Evolutionary conservation across 2,329 filamentous ascomycete species (phyloP).

Genomic region (Verticillium dahliae): DNA sequence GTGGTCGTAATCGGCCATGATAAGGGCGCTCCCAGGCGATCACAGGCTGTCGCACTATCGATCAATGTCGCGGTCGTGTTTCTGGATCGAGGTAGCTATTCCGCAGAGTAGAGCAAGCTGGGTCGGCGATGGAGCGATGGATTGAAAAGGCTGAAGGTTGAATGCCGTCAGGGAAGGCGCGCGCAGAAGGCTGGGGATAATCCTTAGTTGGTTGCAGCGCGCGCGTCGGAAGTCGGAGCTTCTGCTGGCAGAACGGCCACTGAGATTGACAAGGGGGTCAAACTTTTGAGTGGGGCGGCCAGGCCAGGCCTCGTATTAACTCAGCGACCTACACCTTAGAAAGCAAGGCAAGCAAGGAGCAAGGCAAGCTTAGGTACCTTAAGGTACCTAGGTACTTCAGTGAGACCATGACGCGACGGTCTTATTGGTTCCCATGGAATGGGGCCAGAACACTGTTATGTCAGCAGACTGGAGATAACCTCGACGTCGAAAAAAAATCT

Average conservation of each 20-base stretch:
- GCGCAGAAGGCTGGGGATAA: slow-evolving; percentile 10
- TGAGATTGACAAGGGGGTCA: not conserved
- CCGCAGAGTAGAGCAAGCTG: not conserved
- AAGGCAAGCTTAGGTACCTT: too few species aligned
- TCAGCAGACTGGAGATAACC: not conserved
- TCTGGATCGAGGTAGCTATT: not conserved
- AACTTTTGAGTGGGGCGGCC: not conserved
- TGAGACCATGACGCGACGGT: not conserved
- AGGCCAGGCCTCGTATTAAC: not conserved
- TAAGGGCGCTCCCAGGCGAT: slow-evolving; percentile 4
- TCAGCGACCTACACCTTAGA: not conserved
- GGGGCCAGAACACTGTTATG: not conserved
- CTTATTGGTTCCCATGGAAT: not conserved
- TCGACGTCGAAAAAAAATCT: not conserved
- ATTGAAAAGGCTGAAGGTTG: not conserved
- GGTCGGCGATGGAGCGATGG: not conserved
- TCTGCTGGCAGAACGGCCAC: not conserved
- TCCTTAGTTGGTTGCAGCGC: slow-evolving; percentile 5
- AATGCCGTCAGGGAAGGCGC: not conserved
- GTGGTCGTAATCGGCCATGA: slow-evolving; percentile 64
- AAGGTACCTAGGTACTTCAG: not conserved
- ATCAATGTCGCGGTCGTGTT: not conserved
- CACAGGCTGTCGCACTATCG: not conserved
- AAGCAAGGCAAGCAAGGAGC: too few species aligned
- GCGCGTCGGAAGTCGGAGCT: not conserved